Conservation (phyloP, 1,284 basidiomycete species). For the Cryptococcus sp. region DNA sequence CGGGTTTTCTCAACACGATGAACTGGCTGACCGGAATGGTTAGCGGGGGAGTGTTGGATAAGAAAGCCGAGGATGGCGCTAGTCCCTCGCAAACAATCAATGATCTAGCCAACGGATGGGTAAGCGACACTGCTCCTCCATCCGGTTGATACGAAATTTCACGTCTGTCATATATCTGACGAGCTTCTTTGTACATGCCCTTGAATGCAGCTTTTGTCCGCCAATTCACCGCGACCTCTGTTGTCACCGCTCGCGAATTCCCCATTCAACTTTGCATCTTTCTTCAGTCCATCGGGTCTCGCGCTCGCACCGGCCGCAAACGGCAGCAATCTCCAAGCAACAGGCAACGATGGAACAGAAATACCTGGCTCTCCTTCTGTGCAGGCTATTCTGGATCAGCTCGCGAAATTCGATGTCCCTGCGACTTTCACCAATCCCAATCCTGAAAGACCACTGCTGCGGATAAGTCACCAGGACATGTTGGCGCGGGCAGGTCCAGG, state of each 20-base stretch:
- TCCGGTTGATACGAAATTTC: not conserved
- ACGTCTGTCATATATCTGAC: not conserved
- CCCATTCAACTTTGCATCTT: slow-evolving; percentile 35
- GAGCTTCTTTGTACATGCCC: not conserved
- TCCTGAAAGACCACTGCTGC: slow-evolving; percentile 48
- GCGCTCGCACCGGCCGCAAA: slow-evolving; percentile 22
- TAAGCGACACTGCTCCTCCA: not conserved
- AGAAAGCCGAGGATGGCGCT: slow-evolving; percentile 1
- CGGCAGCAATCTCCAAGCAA: slow-evolving; percentile 5
- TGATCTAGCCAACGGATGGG: slow-evolving; percentile 1
- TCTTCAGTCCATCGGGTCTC: slow-evolving; percentile 35
- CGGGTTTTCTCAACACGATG: slow-evolving; percentile 44
- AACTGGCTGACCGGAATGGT: slow-evolving; percentile 40
- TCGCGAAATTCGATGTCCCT: slow-evolving; percentile 44
- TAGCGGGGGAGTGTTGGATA: slow-evolving; percentile 21
- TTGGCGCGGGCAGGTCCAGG: slow-evolving; percentile 24
- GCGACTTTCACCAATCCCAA: slow-evolving; percentile 46
- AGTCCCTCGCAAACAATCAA: not conserved
- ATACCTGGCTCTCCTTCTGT: slow-evolving; percentile 23
- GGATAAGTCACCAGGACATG: slow-evolving; percentile 29
- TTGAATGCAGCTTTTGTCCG: not conserved
- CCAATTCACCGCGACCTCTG: slow-evolving; percentile 20
- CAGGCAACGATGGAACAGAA: slow-evolving; percentile 6
- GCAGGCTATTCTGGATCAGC: slow-evolving; percentile 37
- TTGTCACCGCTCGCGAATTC: slow-evolving; percentile 9